Conservation (phyloP, 805 yeast genomes). For the Ogataea pilisensis region DNA sequence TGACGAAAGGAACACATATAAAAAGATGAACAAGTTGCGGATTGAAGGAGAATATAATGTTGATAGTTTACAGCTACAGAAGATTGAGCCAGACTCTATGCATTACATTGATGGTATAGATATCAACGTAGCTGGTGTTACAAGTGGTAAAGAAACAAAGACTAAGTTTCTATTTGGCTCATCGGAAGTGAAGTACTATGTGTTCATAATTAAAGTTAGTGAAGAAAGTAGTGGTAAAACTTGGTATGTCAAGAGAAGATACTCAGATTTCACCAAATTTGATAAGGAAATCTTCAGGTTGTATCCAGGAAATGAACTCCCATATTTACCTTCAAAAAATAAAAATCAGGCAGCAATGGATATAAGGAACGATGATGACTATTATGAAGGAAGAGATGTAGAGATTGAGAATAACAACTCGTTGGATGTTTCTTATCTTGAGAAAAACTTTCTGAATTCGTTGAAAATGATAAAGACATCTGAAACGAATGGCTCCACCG, state of each 20-base stretch:
- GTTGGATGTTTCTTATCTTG: constrained; percentile 17
- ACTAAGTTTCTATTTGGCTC: constrained; percentile 20
- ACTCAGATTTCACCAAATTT: constrained; percentile 61
- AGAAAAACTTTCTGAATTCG: constrained; percentile 17
- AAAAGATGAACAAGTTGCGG: constrained; percentile 32
- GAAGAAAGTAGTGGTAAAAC: constrained; percentile 30
- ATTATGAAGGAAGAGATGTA: background rate
- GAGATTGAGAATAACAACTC: constrained; percentile 9
- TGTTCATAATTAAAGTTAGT: constrained; percentile 47
- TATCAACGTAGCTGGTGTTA: constrained; percentile 67
- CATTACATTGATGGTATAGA: constrained; percentile 52
- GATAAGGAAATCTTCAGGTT: constrained; percentile 45
- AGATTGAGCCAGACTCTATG: constrained; percentile 35
- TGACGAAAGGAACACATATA: constrained; percentile 34
- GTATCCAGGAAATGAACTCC: constrained; percentile 67
- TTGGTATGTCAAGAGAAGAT: constrained; percentile 56
- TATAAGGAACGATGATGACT: constrained; percentile 11
- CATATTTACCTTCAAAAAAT: constrained; percentile 30
- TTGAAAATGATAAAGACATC: constrained; percentile 7
- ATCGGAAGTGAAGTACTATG: constrained; percentile 27
- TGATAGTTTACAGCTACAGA: constrained; percentile 25
- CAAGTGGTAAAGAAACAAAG: constrained; percentile 29
- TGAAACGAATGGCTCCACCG: constrained; percentile 6
- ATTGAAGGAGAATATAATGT: constrained; percentile 13
- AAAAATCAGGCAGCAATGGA: constrained; percentile 21